Conservation (phyloP, 495 filamentous ascomycete species). For the Penicillium parvum region DNA sequence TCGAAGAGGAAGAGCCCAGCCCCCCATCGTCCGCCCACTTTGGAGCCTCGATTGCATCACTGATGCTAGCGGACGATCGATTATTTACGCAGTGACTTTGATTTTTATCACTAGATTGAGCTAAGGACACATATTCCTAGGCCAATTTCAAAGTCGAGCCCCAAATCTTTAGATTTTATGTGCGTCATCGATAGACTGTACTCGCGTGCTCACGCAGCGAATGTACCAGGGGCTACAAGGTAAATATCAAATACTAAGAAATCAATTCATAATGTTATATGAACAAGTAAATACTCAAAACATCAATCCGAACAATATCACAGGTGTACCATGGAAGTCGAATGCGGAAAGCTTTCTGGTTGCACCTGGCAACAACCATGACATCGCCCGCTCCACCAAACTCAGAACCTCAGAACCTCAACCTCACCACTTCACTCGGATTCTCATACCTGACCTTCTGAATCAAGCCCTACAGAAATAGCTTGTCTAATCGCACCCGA, state of each 20-base stretch:
- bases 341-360: not conserved
- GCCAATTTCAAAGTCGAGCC: not conserved
- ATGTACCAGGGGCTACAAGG: too few species aligned
- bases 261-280: too few species aligned
- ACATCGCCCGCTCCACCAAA: slow-evolving; percentile 6
- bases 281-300: too few species aligned
- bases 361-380: slow-evolving; percentile 10
- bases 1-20: slow-evolving; percentile 7
- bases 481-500: not conserved
- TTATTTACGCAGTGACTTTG: too few species aligned
- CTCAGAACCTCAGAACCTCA: not conserved
- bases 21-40: slow-evolving; percentile 8
- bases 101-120: too few species aligned
- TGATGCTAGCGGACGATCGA: too few species aligned
- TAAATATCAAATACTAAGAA: too few species aligned
- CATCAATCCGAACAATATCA: too few species aligned
- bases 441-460: not conserved
- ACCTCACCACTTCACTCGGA: not conserved
- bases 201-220: too few species aligned
- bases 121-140: not conserved
- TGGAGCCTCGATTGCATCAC: slow-evolving; percentile 18
- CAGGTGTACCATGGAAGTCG: slow-evolving; percentile 1
- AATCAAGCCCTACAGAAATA: too few species aligned
- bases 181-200: too few species aligned
- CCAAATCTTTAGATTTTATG: not conserved